phyloP scores from a whole-genome alignment of 495 filamentous ascomycete species.

The Xylaria sp. region DNA sequence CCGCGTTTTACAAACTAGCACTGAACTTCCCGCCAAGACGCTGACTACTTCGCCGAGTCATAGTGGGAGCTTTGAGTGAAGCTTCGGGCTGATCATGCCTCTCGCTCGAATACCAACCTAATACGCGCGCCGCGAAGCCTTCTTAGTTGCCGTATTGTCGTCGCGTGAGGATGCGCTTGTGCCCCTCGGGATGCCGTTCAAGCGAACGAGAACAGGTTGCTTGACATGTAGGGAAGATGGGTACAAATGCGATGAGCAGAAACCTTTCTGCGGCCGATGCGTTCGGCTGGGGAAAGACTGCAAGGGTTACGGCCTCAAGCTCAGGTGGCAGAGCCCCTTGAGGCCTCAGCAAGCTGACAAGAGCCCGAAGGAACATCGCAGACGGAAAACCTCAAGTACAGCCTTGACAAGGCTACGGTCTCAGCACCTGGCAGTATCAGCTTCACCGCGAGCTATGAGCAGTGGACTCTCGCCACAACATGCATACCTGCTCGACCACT shows the following conservation, averaged over 20 bases:
- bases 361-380: slow-evolving; percentile 19
- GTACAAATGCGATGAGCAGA: slow-evolving; percentile 43
- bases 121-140: neutral
- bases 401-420: neutral
- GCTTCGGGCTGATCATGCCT: neutral
- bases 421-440: neutral
- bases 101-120: neutral
- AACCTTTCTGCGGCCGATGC: slow-evolving; percentile 40
- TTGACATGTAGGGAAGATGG: slow-evolving; percentile 43
- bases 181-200: slow-evolving; percentile 33
- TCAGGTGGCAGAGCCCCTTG: slow-evolving; percentile 35
- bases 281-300: slow-evolving; percentile 36
- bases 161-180: neutral
- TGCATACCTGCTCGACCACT: slow-evolving; percentile 40
- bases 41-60: neutral
- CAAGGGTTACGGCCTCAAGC: slow-evolving; percentile 40
- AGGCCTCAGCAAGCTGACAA: slow-evolving; percentile 13
- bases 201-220: slow-evolving; percentile 41
- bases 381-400: neutral
- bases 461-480: slow-evolving; percentile 14
- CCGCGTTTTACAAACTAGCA: neutral
- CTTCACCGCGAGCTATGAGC: slow-evolving; percentile 18
- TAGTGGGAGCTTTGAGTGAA: neutral
- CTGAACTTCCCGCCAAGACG: neutral
- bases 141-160: neutral